These are phyloP conservation scores for Globisporangium mamillatum DNA, from an alignment of 352 stramenopile genomes.

Conservation along the genomic window DNA sequence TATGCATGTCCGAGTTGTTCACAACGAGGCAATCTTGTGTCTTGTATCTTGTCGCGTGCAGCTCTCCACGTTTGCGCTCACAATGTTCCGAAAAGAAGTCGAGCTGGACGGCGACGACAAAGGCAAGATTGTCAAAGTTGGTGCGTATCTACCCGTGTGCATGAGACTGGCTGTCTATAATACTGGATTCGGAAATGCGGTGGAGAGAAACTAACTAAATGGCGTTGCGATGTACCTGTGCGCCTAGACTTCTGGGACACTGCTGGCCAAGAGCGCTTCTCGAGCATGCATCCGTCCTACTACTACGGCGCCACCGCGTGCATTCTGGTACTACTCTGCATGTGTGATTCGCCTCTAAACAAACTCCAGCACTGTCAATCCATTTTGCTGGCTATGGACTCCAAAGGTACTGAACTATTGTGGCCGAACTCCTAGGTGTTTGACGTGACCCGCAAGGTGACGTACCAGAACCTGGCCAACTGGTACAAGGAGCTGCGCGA, in stretches of 20 bases:
- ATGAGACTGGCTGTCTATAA: not conserved
- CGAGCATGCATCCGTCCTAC: conserved; percentile 94
- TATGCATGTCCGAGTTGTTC: not conserved
- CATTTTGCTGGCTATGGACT: not conserved
- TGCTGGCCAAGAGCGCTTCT: conserved; percentile 94
- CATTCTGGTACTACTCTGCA: conserved; percentile 54
- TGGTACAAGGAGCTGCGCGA: conserved; percentile 91
- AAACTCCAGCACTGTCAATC: not conserved
- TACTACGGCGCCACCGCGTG: conserved; percentile 95
- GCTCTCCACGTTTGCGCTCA: conserved; percentile 95
- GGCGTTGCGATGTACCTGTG: not conserved
- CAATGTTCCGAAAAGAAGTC: conserved; percentile 92
- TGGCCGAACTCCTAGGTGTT: conserved; percentile 62
- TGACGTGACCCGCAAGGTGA: conserved; percentile 94
- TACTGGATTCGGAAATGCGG: not conserved
- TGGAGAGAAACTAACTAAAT: not conserved
- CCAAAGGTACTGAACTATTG: not conserved
- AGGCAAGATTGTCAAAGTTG: conserved; percentile 57
- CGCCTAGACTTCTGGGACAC: conserved; percentile 94
- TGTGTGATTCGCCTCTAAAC: not conserved
- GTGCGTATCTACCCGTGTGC: conserved; percentile 23
- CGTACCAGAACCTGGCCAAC: conserved; percentile 92
- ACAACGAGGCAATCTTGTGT: not conserved
- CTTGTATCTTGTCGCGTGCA: conserved; percentile 17
- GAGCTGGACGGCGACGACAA: conserved; percentile 58